Conservation (phyloP, 108 stramenopile species). For the Thalassiosira profunda region DNA sequence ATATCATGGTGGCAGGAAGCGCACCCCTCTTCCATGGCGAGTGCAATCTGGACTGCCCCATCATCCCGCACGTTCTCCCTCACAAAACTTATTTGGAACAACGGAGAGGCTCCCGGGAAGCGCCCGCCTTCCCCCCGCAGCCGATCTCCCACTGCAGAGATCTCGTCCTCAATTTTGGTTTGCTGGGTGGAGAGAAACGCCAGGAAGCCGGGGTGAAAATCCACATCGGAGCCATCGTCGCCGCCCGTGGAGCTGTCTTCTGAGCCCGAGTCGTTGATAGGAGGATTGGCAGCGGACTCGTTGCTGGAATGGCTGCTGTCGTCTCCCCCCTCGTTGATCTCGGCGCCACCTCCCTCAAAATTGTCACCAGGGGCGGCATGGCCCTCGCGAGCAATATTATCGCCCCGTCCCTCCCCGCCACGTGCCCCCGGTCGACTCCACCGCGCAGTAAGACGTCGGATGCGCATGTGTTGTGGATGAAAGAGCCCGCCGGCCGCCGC, state of each 20-base stretch:
- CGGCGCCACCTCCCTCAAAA: too few relatives aligned
- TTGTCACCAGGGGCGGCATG: too few relatives aligned
- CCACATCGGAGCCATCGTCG: not conserved
- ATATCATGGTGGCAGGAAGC: not conserved
- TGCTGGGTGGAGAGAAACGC: not conserved
- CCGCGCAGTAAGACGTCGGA: too few relatives aligned
- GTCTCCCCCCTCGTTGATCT: too few relatives aligned
- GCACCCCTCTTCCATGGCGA: slow-evolving; percentile 1
- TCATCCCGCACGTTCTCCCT: not conserved
- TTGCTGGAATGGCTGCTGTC: too few relatives aligned
- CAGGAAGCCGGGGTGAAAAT: not conserved
- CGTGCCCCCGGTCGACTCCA: too few relatives aligned
- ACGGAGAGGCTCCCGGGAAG: not conserved
- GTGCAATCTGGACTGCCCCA: not conserved
- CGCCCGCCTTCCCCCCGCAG: not conserved
- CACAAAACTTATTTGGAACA: not conserved
- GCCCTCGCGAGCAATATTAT: too few relatives aligned
- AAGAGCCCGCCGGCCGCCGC: too few relatives aligned
- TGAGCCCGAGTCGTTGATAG: not conserved
- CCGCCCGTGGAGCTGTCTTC: not conserved
- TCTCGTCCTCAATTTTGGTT: not conserved
- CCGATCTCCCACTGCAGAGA: not conserved
- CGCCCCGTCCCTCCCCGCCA: too few relatives aligned
- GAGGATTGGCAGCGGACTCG: too few relatives aligned
- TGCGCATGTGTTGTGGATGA: too few relatives aligned